A percentile compares a stretch with the other conserved stretches of the same genome.
Evolutionary conservation across 495 filamentous ascomycete species (phyloP).

Genomic region (Parachaetomium inaequale): DNA sequence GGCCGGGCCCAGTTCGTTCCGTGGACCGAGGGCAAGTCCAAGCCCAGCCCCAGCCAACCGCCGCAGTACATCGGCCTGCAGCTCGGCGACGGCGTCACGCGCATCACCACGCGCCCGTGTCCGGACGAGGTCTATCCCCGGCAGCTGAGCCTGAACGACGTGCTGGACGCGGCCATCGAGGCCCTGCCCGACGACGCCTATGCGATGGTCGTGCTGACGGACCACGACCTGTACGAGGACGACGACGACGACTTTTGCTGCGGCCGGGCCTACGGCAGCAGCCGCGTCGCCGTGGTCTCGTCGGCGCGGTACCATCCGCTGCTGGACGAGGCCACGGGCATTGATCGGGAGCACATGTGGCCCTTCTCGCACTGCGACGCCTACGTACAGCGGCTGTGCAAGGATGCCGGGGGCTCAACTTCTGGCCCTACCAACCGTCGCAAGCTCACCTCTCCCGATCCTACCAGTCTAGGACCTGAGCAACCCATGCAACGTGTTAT

Average conservation of each 20-base stretch:
- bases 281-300: conserved; percentile 57
- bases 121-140: conserved; percentile 46
- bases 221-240: conserved; percentile 65
- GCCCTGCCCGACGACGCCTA: conserved; percentile 60
- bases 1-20: conserved; percentile 39
- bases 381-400: conserved; percentile 43
- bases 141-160: conserved; percentile 62
- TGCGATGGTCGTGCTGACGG: conserved; percentile 52
- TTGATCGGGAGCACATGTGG: conserved; percentile 58
- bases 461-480: neutral
- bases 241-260: conserved; percentile 66
- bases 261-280: conserved; percentile 63
- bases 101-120: conserved; percentile 52
- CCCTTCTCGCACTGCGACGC: conserved; percentile 57
- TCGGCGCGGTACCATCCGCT: conserved; percentile 56
- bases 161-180: conserved; percentile 56
- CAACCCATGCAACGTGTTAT: conserved; percentile 19
- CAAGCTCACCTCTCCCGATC: neutral
- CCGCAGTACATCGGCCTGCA: conserved; percentile 43
- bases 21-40: conserved; percentile 38
- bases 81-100: conserved; percentile 36
- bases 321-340: conserved; percentile 42
- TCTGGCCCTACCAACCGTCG: neutral
- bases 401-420: neutral
- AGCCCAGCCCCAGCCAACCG: conserved; percentile 3